Conservation (phyloP, 1,284 basidiomycete species). For the Ceratobasidium theobromae region DNA sequence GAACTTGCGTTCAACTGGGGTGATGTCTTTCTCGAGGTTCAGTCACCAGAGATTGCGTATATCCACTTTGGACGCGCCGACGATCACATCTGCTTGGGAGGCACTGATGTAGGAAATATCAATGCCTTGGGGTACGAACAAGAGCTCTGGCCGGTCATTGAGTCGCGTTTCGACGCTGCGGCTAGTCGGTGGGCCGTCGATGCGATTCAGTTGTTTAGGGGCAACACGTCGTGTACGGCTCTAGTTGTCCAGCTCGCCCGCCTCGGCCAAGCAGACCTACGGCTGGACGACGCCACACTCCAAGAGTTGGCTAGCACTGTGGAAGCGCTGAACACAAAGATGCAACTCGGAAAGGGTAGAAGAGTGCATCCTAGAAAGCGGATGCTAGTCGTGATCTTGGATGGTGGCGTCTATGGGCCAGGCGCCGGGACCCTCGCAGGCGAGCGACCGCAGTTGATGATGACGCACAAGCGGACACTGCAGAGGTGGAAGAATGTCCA, state of each 20-base stretch:
- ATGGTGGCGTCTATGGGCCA: neutral
- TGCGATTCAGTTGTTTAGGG: constrained; percentile 3
- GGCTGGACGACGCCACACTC: neutral
- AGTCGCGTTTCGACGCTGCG: neutral
- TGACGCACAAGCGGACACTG: neutral
- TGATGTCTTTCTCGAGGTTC: constrained; percentile 4
- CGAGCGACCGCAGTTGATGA: neutral
- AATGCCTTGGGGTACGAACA: neutral
- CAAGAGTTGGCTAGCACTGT: neutral
- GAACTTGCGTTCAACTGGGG: constrained; percentile 3
- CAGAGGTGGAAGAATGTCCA: neutral
- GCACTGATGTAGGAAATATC: neutral
- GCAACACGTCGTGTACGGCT: neutral
- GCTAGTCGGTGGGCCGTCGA: neutral
- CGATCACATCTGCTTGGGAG: neutral
- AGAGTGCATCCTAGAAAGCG: neutral
- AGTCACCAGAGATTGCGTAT: neutral
- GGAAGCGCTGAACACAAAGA: neutral
- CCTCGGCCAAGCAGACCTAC: neutral
- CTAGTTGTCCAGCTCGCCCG: constrained; percentile 8
- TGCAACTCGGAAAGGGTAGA: neutral
- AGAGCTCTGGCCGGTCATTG: neutral
- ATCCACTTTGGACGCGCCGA: constrained; percentile 4
- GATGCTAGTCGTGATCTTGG: neutral
- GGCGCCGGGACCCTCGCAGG: neutral